Conservation (phyloP, 2,329 filamentous ascomycete species). For the Bretziella fagacearum region DNA sequence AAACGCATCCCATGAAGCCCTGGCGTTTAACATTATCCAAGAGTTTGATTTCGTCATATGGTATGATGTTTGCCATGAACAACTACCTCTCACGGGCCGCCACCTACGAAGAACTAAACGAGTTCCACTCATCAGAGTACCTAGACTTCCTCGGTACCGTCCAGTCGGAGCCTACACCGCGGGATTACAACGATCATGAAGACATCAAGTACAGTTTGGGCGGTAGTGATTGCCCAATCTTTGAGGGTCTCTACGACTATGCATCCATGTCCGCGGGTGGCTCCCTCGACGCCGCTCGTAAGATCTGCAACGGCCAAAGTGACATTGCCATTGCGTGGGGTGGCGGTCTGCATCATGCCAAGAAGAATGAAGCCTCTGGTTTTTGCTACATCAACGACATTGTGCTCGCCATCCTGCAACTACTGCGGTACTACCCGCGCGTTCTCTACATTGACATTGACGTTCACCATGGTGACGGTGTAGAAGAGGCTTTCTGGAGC, state of each 20-base stretch:
- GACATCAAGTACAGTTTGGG: constrained; percentile 67
- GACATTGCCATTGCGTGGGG: constrained; percentile 98
- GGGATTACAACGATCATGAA: constrained; percentile 48
- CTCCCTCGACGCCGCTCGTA: constrained; percentile 77
- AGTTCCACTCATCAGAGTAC: constrained; percentile 80
- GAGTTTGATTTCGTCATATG: constrained; percentile 83
- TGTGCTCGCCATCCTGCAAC: constrained; percentile 77
- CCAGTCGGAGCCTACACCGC: constrained; percentile 42
- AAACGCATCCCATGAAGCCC: constrained; percentile 96
- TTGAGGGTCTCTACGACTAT: constrained; percentile 90
- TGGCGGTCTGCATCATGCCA: constrained; percentile 88
- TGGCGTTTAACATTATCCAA: constrained; percentile 94
- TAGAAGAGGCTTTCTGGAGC: constrained; percentile 81
- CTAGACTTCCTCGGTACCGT: constrained; percentile 71
- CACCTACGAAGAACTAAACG: constrained; percentile 69
- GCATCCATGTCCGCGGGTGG: constrained; percentile 85
- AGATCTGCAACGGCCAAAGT: constrained; percentile 69
- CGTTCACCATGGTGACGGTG: constrained; percentile 79
- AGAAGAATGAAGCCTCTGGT: constrained; percentile 80
- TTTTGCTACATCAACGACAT: constrained; percentile 99
- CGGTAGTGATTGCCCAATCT: constrained; percentile 87
- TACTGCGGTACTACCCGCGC: constrained; percentile 64
- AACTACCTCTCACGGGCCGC: constrained; percentile 73
- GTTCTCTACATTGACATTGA: constrained; percentile 93
- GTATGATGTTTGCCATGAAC: constrained; percentile 94